Conservation (phyloP, 192 early-diverging fungal genomes). For the Podila horticola region DNA sequence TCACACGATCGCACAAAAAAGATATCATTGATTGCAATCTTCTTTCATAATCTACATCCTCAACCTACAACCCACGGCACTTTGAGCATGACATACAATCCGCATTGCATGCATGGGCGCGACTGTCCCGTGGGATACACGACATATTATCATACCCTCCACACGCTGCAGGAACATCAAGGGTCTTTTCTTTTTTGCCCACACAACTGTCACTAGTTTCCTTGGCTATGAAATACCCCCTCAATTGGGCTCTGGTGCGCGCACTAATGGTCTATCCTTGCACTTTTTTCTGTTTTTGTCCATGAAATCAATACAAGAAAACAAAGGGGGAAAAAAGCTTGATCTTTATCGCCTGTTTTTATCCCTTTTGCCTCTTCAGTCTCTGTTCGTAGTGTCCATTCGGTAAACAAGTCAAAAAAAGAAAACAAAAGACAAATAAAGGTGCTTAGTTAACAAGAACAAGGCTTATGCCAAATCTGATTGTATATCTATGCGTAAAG, state of each 20-base stretch:
- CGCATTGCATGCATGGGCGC: neutral
- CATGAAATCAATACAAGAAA: neutral
- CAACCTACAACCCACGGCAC: too few species aligned
- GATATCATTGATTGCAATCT: neutral
- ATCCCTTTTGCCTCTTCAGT: neutral
- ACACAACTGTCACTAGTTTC: neutral
- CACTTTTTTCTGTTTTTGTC: too few species aligned
- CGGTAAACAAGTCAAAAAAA: too few species aligned
- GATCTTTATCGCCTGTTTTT: constrained; percentile 33
- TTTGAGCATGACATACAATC: too few species aligned
- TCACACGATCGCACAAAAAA: too few species aligned
- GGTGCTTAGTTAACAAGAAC: too few species aligned
- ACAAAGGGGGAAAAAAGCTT: constrained; percentile 4
- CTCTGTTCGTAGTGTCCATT: too few species aligned
- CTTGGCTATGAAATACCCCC: neutral
- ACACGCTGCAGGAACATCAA: neutral
- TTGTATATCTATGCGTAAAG: too few species aligned
- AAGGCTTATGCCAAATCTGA: too few species aligned
- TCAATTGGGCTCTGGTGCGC: neutral
- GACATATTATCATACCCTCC: neutral
- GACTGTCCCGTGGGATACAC: constrained; percentile 34
- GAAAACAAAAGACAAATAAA: too few species aligned
- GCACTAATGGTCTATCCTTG: too few species aligned
- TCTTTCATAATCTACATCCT: too few species aligned
- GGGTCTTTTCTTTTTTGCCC: neutral